These are phyloP conservation scores for Ricinus communis DNA, from an alignment of 345 rosid genomes.

Conservation along the genomic window DNA sequence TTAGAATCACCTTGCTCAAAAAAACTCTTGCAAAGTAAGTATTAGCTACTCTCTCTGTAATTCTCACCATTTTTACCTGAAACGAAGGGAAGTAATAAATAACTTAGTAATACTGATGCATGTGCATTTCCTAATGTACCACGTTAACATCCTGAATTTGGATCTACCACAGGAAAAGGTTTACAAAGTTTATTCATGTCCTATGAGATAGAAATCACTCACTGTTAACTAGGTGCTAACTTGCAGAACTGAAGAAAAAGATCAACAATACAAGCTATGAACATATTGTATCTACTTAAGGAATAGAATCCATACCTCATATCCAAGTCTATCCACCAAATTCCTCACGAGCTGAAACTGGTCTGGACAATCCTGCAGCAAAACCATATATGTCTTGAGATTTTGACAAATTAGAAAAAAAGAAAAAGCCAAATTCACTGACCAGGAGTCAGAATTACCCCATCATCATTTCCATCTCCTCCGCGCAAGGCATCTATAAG, in stretches of 20 bases:
- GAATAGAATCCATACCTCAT: conserved; percentile 49
- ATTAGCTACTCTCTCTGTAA: conserved; percentile 67
- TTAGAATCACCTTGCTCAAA: conserved; percentile 64
- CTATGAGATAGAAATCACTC: not conserved
- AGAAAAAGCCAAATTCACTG: not conserved
- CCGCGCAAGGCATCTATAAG: conserved; percentile 44
- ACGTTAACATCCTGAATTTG: not conserved
- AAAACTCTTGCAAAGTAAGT: conserved; percentile 68
- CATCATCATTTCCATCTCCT: conserved; percentile 36
- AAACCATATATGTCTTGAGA: not conserved
- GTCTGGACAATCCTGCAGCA: conserved; percentile 64
- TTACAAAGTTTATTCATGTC: not conserved
- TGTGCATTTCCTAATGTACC: not conserved
- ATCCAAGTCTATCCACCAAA: conserved; percentile 61
- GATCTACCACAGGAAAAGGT: not conserved
- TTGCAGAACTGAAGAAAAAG: not conserved
- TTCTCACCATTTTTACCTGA: conserved; percentile 85
- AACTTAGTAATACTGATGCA: not conserved
- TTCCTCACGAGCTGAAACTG: conserved; percentile 66
- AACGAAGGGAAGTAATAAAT: conserved; percentile 7
- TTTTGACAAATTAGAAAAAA: conserved; percentile 5
- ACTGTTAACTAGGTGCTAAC: not conserved
- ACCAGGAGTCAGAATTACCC: conserved; percentile 38
- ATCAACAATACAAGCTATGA: not conserved
- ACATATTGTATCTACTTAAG: not conserved